Percentiles rank a stretch among this genome's conserved stretches.
Conservation (phyloP, 345 rosid genomes). For the Citrus australasica region DNA sequence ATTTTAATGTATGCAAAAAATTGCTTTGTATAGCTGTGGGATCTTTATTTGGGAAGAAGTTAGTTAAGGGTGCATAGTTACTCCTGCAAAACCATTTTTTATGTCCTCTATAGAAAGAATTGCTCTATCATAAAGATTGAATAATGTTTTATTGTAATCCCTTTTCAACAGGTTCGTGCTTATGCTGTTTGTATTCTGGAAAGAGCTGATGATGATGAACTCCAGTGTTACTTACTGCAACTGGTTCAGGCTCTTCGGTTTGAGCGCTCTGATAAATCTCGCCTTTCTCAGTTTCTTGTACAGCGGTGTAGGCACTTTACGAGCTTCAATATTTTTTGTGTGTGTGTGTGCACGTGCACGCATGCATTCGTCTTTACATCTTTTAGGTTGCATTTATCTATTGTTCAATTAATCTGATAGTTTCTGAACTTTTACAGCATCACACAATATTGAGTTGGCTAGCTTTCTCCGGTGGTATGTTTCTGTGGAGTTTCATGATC, state of each 20-base stretch:
- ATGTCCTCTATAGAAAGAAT: not conserved
- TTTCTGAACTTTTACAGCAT: constrained; percentile 54
- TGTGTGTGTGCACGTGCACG: not conserved
- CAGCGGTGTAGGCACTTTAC: constrained; percentile 65
- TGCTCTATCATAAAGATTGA: not conserved
- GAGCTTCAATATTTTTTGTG: not conserved
- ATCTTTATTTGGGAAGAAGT: not conserved
- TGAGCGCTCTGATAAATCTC: constrained; percentile 93
- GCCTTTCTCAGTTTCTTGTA: constrained; percentile 91
- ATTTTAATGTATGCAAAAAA: not conserved
- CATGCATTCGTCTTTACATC: not conserved
- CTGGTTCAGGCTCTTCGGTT: constrained; percentile 98
- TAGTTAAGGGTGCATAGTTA: not conserved
- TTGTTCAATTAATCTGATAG: constrained; percentile 11
- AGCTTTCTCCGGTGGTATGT: constrained; percentile 98
- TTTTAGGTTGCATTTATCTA: constrained; percentile 8
- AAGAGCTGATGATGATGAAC: constrained; percentile 98
- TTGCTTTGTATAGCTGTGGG: not conserved
- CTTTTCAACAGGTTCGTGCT: constrained; percentile 81
- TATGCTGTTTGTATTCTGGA: constrained; percentile 97
- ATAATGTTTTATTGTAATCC: constrained; percentile 14
- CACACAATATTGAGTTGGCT: constrained; percentile 81
- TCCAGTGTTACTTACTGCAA: constrained; percentile 96
- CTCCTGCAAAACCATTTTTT: not conserved
- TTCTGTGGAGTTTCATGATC: constrained; percentile 87